These are phyloP conservation scores for Furcasterigmium sp. DNA, from an alignment of 2,329 filamentous ascomycete species.

Conservation along the genomic window DNA sequence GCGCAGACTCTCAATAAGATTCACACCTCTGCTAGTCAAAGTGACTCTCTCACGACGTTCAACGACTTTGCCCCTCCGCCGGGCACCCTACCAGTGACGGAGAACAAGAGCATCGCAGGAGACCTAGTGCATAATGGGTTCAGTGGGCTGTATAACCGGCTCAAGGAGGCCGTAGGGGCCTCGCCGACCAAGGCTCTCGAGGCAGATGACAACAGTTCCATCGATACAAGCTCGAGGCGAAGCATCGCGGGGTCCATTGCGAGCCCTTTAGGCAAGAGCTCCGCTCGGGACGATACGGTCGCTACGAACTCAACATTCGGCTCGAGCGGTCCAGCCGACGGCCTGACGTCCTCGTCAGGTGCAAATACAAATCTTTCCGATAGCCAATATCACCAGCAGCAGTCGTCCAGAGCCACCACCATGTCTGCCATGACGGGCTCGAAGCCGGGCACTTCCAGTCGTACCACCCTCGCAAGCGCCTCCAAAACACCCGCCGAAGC, in stretches of 20 bases:
- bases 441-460: conserved; percentile 33
- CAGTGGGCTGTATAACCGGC: conserved; percentile 80
- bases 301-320: conserved; percentile 23
- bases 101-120: conserved; percentile 61
- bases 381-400: conserved; percentile 31
- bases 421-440: conserved; percentile 38
- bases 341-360: conserved; percentile 28
- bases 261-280: background rate
- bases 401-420: conserved; percentile 43
- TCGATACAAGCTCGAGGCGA: conserved; percentile 24
- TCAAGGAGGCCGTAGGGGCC: conserved; percentile 76
- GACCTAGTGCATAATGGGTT: conserved; percentile 81
- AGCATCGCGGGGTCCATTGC: background rate
- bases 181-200: conserved; percentile 42
- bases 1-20: conserved; percentile 80
- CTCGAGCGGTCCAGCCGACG: conserved; percentile 25
- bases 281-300: conserved; percentile 31
- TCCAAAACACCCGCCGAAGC: conserved; percentile 34
- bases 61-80: conserved; percentile 81
- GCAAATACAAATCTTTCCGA: conserved; percentile 28
- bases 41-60: conserved; percentile 82
- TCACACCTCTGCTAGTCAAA: conserved; percentile 81
- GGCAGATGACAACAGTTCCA: conserved; percentile 36
- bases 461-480: conserved; percentile 35
- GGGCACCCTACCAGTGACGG: conserved; percentile 48